Base-by-base conservation (phyloP, 73 alveolate species). In the Tetrahymena elliotti region DNA sequence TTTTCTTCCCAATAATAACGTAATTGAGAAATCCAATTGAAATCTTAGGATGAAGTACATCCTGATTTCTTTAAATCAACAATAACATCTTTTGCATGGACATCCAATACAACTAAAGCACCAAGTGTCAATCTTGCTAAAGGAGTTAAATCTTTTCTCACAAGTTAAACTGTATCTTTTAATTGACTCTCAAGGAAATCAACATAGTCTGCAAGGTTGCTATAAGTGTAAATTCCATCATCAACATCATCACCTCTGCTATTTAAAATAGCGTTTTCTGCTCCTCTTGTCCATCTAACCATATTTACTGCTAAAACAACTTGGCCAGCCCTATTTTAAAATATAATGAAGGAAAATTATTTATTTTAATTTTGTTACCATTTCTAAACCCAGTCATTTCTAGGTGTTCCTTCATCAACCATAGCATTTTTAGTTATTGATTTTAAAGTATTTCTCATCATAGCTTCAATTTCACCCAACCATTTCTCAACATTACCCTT, bases 21-120 rank as follows among this genome's bases (percentile, higher is more conserved):
- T 95, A 99, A 97, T 96, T 99, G 99, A 33, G 99, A 99, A 94
- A 98, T 98, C 99, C 99, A 99, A 93, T 99, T 99, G 93, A 99
- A 99, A 93, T 99, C 99, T 95, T 97, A 94, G 13, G 95, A 96
- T 35, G 52, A 95, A 33, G 93, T 95, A 93, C 98, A 94, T 33
- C 96, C 96, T 16, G 83, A 33, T 38, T 33, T 39, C 53, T 83
- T 39, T 53, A 94, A 39, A 6, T 95, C 97, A n/a, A 94, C 92
- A 18, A 99, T 99, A 40, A 99, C 99, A 96, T 99, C 99, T 94
- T 99, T 97, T 68, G 99, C 99, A 97, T 99, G 99, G 38, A 99
- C 99, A 97, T 99, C 99, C 37, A 99, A 97, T 40, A 99, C 99
- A 95, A 99, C 99, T 94, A 99, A 96, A 20, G 99, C 99, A 94